Conservation (phyloP, 140 eudicot species). For the Bidens hawaiensis region DNA sequence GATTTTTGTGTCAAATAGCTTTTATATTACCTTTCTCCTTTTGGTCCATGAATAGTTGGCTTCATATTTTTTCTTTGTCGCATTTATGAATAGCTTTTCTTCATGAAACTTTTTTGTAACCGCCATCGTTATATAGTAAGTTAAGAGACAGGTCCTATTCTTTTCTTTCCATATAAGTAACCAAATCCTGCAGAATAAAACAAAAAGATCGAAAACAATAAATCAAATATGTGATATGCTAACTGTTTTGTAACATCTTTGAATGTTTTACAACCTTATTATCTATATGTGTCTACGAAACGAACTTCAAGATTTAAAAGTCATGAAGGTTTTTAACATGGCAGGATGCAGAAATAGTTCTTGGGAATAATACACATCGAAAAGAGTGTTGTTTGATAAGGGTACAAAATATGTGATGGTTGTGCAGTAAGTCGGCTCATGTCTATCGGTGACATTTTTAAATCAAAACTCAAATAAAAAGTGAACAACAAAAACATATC, state of each 20-base stretch:
- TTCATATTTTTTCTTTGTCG: not conserved
- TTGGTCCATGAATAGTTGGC: not conserved
- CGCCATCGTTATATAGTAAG: not conserved
- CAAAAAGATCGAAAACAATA: slow-evolving; percentile 5
- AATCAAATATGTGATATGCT: not conserved
- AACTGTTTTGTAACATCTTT: not conserved
- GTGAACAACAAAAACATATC: not conserved
- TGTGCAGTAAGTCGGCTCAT: not conserved
- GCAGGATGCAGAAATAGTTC: no score
- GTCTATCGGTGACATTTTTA: not conserved
- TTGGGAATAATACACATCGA: not conserved
- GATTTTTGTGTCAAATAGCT: not conserved
- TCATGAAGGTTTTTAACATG: no score
- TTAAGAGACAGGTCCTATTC: not conserved
- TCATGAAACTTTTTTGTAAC: not conserved
- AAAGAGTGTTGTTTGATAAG: slow-evolving; percentile 1
- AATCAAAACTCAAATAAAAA: no score
- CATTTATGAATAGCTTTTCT: not conserved
- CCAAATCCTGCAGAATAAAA: not conserved
- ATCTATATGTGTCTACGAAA: not conserved
- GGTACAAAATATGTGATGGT: not conserved
- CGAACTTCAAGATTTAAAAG: not conserved
- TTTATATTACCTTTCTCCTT: not conserved
- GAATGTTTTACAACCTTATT: not conserved
- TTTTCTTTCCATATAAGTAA: slow-evolving; percentile 3